phyloP scores from a whole-genome alignment of 306 rosid genomes.

The Fragaria ananassa region DNA sequence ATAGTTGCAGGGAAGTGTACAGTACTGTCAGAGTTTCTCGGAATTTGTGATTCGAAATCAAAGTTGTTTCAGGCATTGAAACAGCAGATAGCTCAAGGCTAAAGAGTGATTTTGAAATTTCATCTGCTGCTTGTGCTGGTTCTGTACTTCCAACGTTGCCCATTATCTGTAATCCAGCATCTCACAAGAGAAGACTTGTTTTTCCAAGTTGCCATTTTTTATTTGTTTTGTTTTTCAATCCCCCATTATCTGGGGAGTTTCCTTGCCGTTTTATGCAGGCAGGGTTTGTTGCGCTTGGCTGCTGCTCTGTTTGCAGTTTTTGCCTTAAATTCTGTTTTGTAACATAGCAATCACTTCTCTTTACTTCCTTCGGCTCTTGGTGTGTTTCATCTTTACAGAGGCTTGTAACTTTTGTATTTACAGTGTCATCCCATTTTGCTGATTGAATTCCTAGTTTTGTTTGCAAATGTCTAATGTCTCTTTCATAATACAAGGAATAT shows the following conservation, averaged over 20 bases:
- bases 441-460: neutral
- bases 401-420: constrained; percentile 11
- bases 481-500: neutral
- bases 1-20: constrained; percentile 58
- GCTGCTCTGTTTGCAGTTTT: constrained; percentile 11
- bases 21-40: constrained; percentile 50
- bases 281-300: neutral
- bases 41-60: constrained; percentile 61
- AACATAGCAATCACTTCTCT: neutral
- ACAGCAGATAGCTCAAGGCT: constrained; percentile 63
- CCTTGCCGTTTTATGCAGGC: neutral
- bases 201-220: neutral
- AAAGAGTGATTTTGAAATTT: constrained; percentile 26
- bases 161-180: neutral
- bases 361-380: neutral
- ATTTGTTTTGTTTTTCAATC: neutral
- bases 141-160: neutral
- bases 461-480: neutral
- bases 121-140: constrained; percentile 8
- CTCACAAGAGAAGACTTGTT: neutral
- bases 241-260: neutral
- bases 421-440: constrained; percentile 5
- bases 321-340: constrained; percentile 4
- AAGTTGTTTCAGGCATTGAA: constrained; percentile 55
- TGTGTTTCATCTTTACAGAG: neutral